A percentile compares a stretch with the other conserved stretches of the same genome.
These are phyloP conservation scores for Cetradonia linearis DNA, from an alignment of 495 filamentous ascomycete species.

Conservation along the genomic window DNA sequence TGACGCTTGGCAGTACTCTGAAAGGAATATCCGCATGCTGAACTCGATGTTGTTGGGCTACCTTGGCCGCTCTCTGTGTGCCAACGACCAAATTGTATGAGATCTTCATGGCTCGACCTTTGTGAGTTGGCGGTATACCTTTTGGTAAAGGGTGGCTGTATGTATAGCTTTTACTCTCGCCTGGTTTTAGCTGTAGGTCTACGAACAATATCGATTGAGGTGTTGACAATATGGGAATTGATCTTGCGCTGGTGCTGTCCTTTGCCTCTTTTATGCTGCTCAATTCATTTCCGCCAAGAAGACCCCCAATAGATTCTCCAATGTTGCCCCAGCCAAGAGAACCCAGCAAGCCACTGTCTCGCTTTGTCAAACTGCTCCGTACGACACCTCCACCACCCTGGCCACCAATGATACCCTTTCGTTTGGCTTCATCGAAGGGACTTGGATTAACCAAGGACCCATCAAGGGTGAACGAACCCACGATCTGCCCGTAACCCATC, in stretches of 20 bases:
- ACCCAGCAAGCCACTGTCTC: constrained; percentile 69
- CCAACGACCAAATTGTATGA: constrained; percentile 85
- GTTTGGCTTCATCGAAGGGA: constrained; percentile 89
- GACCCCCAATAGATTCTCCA: constrained; percentile 76
- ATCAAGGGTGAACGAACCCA: constrained; percentile 83
- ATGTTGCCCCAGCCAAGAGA: constrained; percentile 82
- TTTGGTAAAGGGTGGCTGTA: constrained; percentile 79
- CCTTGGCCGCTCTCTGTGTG: constrained; percentile 72
- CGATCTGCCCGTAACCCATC: constrained; percentile 97
- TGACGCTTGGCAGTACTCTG: constrained; percentile 84
- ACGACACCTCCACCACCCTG: constrained; percentile 73
- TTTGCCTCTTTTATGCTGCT: constrained; percentile 89
- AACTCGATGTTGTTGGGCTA: constrained; percentile 66
- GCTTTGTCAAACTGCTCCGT: constrained; percentile 64
- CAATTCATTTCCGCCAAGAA: constrained; percentile 74
- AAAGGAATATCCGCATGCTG: constrained; percentile 91
- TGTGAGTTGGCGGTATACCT: constrained; percentile 80
- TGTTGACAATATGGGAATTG: constrained; percentile 81
- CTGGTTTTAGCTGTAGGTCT: constrained; percentile 74
- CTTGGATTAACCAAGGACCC: constrained; percentile 81
- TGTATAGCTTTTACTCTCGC: constrained; percentile 77
- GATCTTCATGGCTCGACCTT: constrained; percentile 89
- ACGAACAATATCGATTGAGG: constrained; percentile 97
- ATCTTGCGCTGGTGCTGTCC: constrained; percentile 64
- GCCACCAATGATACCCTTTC: constrained; percentile 81